Evolutionary conservation across 1,284 basidiomycete genomes (phyloP).

Genomic region (Tranzscheliella williamsii): DNA sequence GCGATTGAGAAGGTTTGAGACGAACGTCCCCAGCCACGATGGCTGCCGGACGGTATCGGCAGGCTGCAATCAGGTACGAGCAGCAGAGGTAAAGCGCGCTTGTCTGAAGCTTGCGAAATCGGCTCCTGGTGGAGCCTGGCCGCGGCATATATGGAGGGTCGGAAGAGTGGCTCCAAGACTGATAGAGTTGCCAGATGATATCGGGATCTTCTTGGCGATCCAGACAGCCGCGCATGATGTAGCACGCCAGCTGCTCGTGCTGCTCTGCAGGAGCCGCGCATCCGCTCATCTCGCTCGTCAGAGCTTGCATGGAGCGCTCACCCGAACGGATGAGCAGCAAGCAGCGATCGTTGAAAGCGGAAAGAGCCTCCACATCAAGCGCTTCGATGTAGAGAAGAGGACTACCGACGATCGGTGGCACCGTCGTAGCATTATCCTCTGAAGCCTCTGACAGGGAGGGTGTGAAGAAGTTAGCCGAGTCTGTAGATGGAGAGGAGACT

Average conservation of each 20-base stretch:
- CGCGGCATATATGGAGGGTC: not conserved
- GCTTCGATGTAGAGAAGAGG: slow-evolving; percentile 10
- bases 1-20: slow-evolving; percentile 34
- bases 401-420: too few relatives aligned
- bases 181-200: slow-evolving; percentile 20
- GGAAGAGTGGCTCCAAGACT: slow-evolving; percentile 2
- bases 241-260: slow-evolving; percentile 14
- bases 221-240: slow-evolving; percentile 11
- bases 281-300: slow-evolving; percentile 1
- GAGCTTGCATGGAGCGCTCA: slow-evolving; percentile 14
- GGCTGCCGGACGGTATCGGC: slow-evolving; percentile 17
- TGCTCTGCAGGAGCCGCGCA: not conserved
- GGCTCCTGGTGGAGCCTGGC: slow-evolving; percentile 1
- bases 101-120: slow-evolving; percentile 16
- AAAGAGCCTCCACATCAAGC: not conserved
- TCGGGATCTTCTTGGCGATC: slow-evolving; percentile 1
- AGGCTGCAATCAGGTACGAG: slow-evolving; percentile 7
- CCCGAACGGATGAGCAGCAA: slow-evolving; percentile 11
- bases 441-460: too few relatives aligned
- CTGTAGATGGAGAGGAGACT: too few relatives aligned
- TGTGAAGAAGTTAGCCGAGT: too few relatives aligned
- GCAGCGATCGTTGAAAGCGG: slow-evolving; percentile 5
- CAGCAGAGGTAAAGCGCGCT: slow-evolving; percentile 19
- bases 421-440: too few relatives aligned
- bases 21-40: slow-evolving; percentile 14